These are phyloP conservation scores for Xerophyta viscosa DNA, from an alignment of 106 monocot genomes.

Conservation along the genomic window DNA sequence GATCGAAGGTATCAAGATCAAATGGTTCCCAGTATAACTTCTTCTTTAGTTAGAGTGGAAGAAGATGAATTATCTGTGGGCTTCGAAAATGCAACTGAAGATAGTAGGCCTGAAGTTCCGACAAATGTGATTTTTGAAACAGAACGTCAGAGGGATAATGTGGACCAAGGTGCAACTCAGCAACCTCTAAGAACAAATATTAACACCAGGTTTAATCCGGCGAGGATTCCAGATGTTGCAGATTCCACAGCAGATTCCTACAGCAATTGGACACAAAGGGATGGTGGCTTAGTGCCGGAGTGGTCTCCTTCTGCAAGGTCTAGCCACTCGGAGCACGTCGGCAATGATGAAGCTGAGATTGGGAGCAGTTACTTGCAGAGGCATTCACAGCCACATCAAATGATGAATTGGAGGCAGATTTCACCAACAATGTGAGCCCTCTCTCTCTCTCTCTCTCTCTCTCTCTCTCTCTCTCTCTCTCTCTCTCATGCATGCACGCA, in stretches of 20 bases:
- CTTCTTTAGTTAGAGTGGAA: constrained; percentile 49
- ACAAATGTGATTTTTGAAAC: constrained; percentile 29
- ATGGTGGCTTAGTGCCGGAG: constrained; percentile 76
- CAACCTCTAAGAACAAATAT: constrained; percentile 15
- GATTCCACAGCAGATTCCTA: constrained; percentile 45
- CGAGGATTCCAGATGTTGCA: constrained; percentile 1
- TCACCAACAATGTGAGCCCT: constrained; percentile 59
- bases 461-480: no score
- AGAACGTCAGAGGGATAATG: constrained; percentile 10
- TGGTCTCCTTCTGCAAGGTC: constrained; percentile 66
- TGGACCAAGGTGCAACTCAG: constrained; percentile 5
- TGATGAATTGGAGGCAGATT: constrained; percentile 80
- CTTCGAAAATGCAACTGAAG: constrained; percentile 15
- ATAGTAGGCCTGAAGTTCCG: constrained; percentile 72
- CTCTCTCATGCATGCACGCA: no score
- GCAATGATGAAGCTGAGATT: constrained; percentile 33
- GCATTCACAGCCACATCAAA: constrained; percentile 48
- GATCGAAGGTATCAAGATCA: constrained; percentile 55
- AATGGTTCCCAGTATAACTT: constrained; percentile 87
- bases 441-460: neutral
- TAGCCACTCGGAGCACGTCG: constrained; percentile 42
- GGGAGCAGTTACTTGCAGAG: constrained; percentile 34
- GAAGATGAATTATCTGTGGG: constrained; percentile 38
- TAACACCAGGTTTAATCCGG: constrained; percentile 3
- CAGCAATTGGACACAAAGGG: constrained; percentile 56